Evolutionary conservation across 2,329 filamentous ascomycete genomes (phyloP).

Genomic region (Ceratocystis albifundus): DNA sequence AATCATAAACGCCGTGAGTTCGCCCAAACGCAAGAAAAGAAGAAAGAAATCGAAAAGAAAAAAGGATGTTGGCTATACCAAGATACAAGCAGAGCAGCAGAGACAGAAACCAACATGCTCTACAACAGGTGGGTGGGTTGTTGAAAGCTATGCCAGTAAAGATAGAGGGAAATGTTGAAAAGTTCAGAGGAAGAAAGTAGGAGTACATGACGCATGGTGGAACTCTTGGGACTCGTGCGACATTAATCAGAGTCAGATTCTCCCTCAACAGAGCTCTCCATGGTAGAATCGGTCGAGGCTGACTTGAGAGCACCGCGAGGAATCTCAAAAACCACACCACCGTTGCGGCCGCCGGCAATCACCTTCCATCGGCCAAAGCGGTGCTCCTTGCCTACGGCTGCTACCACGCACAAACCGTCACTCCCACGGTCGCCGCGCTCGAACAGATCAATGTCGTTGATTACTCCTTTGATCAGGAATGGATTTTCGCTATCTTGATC

Average conservation of each 20-base stretch:
- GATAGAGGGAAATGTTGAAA: background rate
- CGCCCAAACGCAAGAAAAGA: conserved; percentile 15
- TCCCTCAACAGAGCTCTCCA: conserved; percentile 22
- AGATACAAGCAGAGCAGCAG: background rate
- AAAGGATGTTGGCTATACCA: conserved; percentile 12
- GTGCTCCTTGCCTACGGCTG: conserved; percentile 78
- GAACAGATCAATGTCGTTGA: conserved; percentile 81
- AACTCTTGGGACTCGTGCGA: background rate
- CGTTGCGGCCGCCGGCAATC: conserved; percentile 56
- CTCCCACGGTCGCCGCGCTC: conserved; percentile 69
- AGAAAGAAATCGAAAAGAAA: conserved; percentile 13
- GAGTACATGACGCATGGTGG: background rate
- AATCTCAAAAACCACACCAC: conserved; percentile 79
- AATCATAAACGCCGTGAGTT: conserved; percentile 22
- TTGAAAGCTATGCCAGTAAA: background rate
- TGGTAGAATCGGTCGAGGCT: conserved; percentile 30
- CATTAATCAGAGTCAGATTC: conserved; percentile 29
- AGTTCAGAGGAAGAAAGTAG: background rate
- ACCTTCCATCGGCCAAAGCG: conserved; percentile 73
- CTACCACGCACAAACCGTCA: conserved; percentile 70
- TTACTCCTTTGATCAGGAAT: conserved; percentile 52
- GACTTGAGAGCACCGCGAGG: conserved; percentile 30
- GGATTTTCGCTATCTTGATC: conserved; percentile 24
- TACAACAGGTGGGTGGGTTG: background rate
- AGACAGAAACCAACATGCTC: background rate